Evolutionary conservation across 805 yeast genomes (phyloP).

Genomic region (Monosporozyma yasuniensis): DNA sequence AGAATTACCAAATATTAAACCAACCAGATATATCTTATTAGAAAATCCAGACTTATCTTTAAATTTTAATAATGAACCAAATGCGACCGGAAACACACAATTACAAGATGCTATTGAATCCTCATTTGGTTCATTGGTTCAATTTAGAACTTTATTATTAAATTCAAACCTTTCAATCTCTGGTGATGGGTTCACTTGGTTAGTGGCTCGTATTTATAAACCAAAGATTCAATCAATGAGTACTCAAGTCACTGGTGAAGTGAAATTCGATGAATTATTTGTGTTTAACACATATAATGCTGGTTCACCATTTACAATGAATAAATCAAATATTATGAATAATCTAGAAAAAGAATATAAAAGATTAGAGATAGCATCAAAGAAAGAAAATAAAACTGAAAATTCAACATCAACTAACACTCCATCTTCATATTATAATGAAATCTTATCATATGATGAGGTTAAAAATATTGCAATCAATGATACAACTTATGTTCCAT

Average conservation of each 20-base stretch:
- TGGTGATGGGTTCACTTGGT: constrained; percentile 90
- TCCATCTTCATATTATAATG: constrained; percentile 1
- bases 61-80: constrained; percentile 20
- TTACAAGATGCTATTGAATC: constrained; percentile 3
- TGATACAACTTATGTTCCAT: constrained; percentile 38
- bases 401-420: background rate
- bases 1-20: constrained; percentile 11
- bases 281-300: constrained; percentile 81
- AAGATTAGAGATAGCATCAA: background rate
- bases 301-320: constrained; percentile 67
- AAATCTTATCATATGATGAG: constrained; percentile 29
- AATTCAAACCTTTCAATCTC: constrained; percentile 61
- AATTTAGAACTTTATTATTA: constrained; percentile 62
- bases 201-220: constrained; percentile 47
- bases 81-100: background rate
- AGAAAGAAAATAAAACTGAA: constrained; percentile 1
- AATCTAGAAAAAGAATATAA: constrained; percentile 9
- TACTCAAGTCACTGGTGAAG: constrained; percentile 4
- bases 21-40: constrained; percentile 25
- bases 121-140: constrained; percentile 69
- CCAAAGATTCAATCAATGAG: constrained; percentile 3
- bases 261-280: constrained; percentile 42
- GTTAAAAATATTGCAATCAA: constrained; percentile 30
- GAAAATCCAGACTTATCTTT: constrained; percentile 35
- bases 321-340: constrained; percentile 32